Evolutionary conservation across 2,329 filamentous ascomycete species (phyloP).

Genomic region (Alternaria brassicae): DNA sequence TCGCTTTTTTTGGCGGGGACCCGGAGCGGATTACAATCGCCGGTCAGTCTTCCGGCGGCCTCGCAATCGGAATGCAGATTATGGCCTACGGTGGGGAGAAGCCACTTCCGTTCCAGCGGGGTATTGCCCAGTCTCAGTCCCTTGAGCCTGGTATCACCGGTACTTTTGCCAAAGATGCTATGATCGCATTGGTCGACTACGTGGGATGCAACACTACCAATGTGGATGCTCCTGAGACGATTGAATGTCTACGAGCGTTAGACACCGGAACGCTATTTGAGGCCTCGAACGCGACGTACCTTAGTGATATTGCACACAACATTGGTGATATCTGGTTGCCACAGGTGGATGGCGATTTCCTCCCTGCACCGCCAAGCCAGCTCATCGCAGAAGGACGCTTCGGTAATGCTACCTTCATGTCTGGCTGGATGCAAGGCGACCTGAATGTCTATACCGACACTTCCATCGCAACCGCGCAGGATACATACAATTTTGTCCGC

Average conservation of each 20-base stretch:
- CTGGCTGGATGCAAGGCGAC: slow-evolving; percentile 58
- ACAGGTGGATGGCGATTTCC: slow-evolving; percentile 58
- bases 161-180: slow-evolving; percentile 59
- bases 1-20: slow-evolving; percentile 46
- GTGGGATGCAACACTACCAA: slow-evolving; percentile 53
- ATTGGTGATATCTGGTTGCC: slow-evolving; percentile 61
- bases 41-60: slow-evolving; percentile 50
- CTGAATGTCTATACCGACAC: slow-evolving; percentile 54
- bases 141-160: slow-evolving; percentile 59
- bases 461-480: slow-evolving; percentile 49
- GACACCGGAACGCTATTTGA: slow-evolving; percentile 55
- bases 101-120: slow-evolving; percentile 38
- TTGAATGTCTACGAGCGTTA: slow-evolving; percentile 58
- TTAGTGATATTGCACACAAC: slow-evolving; percentile 46
- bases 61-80: slow-evolving; percentile 44
- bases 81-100: slow-evolving; percentile 43
- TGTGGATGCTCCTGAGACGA: slow-evolving; percentile 53
- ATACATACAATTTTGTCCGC: slow-evolving; percentile 53
- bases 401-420: slow-evolving; percentile 52
- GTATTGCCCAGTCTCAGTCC: slow-evolving; percentile 55
- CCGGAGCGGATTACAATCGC: slow-evolving; percentile 49
- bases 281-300: slow-evolving; percentile 55
- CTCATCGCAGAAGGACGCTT: slow-evolving; percentile 54
- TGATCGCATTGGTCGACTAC: slow-evolving; percentile 52
- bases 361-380: slow-evolving; percentile 55